A percentile compares a stretch with the other conserved stretches of the same genome.
These are phyloP conservation scores for Ceratobasidium sp. DNA, from an alignment of 1,284 basidiomycete species.

Conservation along the genomic window DNA sequence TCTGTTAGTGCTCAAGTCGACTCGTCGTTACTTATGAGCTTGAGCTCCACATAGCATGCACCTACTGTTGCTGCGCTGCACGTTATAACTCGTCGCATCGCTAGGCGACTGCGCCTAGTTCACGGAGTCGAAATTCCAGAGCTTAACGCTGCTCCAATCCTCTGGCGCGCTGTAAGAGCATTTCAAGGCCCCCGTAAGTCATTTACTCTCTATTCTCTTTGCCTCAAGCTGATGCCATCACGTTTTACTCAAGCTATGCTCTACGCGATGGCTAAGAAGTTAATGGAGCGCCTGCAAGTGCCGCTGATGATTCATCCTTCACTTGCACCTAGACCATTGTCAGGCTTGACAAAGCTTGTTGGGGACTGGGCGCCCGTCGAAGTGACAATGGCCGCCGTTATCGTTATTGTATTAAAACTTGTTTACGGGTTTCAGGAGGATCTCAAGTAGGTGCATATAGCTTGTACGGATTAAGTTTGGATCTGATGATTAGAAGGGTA, in stretches of 20 bases:
- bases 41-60: conserved; percentile 57
- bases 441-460: neutral
- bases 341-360: conserved; percentile 3
- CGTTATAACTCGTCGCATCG: conserved; percentile 65
- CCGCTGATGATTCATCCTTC: conserved; percentile 65
- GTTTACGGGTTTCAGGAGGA: conserved; percentile 63
- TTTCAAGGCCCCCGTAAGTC: conserved; percentile 79
- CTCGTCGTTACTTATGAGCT: neutral
- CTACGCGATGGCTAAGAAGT: conserved; percentile 65
- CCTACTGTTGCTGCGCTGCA: conserved; percentile 68
- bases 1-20: neutral
- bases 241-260: conserved; percentile 58
- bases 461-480: too few relatives aligned
- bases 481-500: neutral
- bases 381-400: conserved; percentile 67
- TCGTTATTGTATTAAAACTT: conserved; percentile 79
- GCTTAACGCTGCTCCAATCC: conserved; percentile 75
- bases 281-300: conserved; percentile 64
- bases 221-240: neutral
- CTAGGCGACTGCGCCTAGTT: conserved; percentile 58
- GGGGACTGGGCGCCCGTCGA: conserved; percentile 75
- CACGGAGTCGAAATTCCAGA: conserved; percentile 77
- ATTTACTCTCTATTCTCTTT: conserved; percentile 30
- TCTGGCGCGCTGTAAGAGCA: conserved; percentile 77
- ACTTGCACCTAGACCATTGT: conserved; percentile 53